phyloP scores from a whole-genome alignment of 2,329 filamentous ascomycete species.

The Phyllosticta citribraziliensis region DNA sequence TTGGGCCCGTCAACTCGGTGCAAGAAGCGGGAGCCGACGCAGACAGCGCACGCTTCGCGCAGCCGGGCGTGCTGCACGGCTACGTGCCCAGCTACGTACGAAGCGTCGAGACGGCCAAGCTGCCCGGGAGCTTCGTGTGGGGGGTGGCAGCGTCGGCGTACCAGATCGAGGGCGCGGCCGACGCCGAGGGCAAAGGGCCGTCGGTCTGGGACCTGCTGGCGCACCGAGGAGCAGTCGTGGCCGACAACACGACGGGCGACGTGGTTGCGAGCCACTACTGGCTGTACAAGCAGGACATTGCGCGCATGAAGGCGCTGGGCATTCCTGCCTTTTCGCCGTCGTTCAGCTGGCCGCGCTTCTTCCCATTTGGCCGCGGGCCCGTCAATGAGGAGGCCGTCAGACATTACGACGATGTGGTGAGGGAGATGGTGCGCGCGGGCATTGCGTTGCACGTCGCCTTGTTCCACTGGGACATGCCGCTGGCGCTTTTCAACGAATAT shows the following conservation, averaged over 20 bases:
- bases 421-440: conserved; percentile 24
- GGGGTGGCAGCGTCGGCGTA: conserved; percentile 32
- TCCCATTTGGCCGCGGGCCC: conserved; percentile 28
- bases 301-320: conserved; percentile 26
- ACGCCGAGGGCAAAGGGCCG: conserved; percentile 34
- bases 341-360: conserved; percentile 31
- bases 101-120: conserved; percentile 25
- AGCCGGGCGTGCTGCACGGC: conserved; percentile 31
- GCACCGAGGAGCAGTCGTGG: conserved; percentile 27
- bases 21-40: background rate
- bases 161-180: conserved; percentile 35
- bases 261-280: conserved; percentile 33
- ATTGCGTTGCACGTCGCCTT: conserved; percentile 29
- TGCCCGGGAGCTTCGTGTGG: conserved; percentile 35
- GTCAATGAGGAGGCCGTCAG: conserved; percentile 26
- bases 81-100: conserved; percentile 28
- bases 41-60: conserved; percentile 19
- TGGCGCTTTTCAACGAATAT: conserved; percentile 33
- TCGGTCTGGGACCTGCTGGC: conserved; percentile 36
- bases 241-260: conserved; percentile 33
- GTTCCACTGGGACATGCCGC: conserved; percentile 35
- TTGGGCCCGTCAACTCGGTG: conserved; percentile 31
- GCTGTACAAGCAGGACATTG: conserved; percentile 35
- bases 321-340: conserved; percentile 25
- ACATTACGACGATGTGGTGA: conserved; percentile 33